A percentile compares a stretch with the other conserved stretches of the same genome.
Evolutionary conservation across 176 grass and related monocot genomes (phyloP).

Genomic region (Eleusine coracana): DNA sequence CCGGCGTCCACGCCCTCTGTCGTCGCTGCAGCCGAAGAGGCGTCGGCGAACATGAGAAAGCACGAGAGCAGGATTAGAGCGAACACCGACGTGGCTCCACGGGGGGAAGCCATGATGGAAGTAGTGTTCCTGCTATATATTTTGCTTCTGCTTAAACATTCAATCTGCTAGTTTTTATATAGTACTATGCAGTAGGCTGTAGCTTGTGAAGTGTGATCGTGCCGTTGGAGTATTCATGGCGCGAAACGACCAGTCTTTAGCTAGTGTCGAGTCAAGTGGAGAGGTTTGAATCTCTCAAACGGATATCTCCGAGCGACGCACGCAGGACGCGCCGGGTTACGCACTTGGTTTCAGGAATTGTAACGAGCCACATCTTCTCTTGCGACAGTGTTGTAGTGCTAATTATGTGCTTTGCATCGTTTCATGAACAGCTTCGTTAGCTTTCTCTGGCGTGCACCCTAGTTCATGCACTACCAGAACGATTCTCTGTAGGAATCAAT

Average conservation of each 20-base stretch:
- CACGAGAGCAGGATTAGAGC: background rate
- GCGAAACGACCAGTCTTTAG: background rate
- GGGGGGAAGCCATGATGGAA: conserved; percentile 18
- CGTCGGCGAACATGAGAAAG: background rate
- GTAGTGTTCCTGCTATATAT: background rate
- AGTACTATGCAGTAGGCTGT: too few species aligned
- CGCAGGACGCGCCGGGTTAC: background rate
- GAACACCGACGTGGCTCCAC: background rate
- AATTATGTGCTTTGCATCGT: background rate
- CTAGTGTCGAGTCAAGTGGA: background rate
- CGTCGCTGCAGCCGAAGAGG: background rate
- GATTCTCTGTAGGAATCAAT: too few species aligned
- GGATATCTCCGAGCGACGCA: background rate
- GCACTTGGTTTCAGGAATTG: background rate
- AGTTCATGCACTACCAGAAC: too few species aligned
- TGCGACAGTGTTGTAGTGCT: background rate
- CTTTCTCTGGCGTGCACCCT: background rate
- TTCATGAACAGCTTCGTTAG: background rate
- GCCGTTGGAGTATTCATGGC: background rate
- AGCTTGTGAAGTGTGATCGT: background rate
- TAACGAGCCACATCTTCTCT: background rate
- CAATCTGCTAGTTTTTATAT: background rate
- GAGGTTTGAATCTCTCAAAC: background rate
- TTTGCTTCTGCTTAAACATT: background rate
- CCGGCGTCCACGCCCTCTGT: background rate